These are phyloP conservation scores for Raphanus sativus DNA, from an alignment of 345 rosid genomes.

Conservation along the genomic window DNA sequence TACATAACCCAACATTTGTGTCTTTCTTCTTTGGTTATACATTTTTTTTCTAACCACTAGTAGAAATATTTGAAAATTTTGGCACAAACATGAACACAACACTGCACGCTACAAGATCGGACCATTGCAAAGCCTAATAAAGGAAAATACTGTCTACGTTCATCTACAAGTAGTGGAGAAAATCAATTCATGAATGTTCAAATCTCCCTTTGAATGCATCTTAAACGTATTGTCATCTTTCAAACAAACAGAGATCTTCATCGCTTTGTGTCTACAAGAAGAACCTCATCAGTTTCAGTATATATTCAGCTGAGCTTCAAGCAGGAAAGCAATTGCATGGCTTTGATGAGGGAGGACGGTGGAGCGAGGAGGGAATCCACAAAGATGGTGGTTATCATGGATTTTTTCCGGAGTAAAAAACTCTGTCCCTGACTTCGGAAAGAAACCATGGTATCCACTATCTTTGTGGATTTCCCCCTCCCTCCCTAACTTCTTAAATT, in stretches of 20 bases:
- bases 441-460: no score
- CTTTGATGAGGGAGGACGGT: not conserved
- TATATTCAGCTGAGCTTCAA: not conserved
- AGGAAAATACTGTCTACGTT: not conserved
- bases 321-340: not conserved
- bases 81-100: not conserved
- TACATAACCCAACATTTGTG: constrained; percentile 10
- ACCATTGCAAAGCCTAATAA: not conserved
- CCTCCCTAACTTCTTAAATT: no score
- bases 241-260: not conserved
- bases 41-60: constrained; percentile 5
- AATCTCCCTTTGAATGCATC: no score
- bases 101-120: not conserved
- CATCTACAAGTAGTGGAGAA: not conserved
- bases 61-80: not conserved
- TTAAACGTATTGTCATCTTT: no score
- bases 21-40: constrained; percentile 17
- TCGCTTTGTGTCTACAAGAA: not conserved
- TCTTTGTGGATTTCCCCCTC: no score
- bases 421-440: not conserved
- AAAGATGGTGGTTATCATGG: no score
- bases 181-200: no score
- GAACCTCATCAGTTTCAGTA: not conserved
- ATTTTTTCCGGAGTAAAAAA: not conserved
- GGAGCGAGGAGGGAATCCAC: not conserved